Base-by-base conservation (phyloP, 2,329 filamentous ascomycete genomes). In the Nemania serpens region DNA sequence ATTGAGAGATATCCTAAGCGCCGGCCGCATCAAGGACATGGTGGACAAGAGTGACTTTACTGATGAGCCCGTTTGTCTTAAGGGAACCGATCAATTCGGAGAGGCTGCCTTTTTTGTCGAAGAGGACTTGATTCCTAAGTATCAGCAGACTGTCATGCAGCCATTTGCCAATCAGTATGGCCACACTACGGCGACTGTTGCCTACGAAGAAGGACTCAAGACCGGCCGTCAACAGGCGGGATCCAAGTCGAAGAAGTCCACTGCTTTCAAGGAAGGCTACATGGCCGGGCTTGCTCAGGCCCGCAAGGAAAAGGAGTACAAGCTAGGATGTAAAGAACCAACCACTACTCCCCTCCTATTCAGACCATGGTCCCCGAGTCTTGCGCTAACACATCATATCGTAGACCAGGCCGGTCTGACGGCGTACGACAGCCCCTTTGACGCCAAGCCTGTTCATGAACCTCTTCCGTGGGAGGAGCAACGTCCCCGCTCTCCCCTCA, bases 161-260 rank as follows among this genome's bases (percentile, higher is more conserved):
- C 43, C 43, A 0, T 58, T 20, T 17, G 18, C 59, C 2, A 36
- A 25, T 18, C 43, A 58, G 17, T 58, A 59, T 17, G 29, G 3
- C 6, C 41, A 50, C 42, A 50, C 57, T 3, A 46, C 37, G 0
- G 42, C 60, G 20, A 29, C 20, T 10, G 7, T 43, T 2, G 43
- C 53, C 5, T 60, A 59, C 33, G 34, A 60, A 6, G 34, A 60
- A 6, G 49, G 25, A 29, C 25, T 29, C 25, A 29, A 29, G 7
- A 29, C 25, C 7, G 25, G 7, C 3, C 4, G 7, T 29, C 25
- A 29, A 3, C 3, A 29, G 25, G 25, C 3, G 25, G 25, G 25
- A 29, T 29, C 25, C 25, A 29, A 55, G 22, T 53, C 59, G 10
- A 25, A 20, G n/a, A 41, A 46, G 37, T 15, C 11, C 10, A 25